These are phyloP conservation scores for Colletotrichum cordylinicola DNA, from an alignment of 2,329 filamentous ascomycete species.

Conservation along the genomic window DNA sequence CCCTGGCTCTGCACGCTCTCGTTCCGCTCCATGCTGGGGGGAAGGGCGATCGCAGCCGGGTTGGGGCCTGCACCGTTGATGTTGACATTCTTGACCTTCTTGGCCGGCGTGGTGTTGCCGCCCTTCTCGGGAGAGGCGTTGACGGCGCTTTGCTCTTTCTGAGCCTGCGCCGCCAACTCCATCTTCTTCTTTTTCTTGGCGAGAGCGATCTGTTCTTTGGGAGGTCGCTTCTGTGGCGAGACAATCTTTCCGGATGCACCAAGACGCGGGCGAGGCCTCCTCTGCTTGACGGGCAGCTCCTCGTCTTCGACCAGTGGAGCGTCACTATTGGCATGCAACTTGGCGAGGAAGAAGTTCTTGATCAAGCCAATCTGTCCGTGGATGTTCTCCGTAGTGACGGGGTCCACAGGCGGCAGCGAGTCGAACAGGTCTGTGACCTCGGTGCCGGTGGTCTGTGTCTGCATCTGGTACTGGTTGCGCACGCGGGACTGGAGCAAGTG, in stretches of 20 bases:
- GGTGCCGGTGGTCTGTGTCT: constrained; percentile 66
- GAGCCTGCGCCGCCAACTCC: constrained; percentile 59
- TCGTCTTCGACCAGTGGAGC: constrained; percentile 86
- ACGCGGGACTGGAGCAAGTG: constrained; percentile 94
- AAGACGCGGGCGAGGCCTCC: constrained; percentile 71
- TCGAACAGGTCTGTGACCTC: constrained; percentile 66
- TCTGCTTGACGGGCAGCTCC: constrained; percentile 91
- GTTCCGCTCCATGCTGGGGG: constrained; percentile 61
- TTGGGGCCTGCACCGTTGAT: constrained; percentile 43
- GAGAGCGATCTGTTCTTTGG: constrained; percentile 81
- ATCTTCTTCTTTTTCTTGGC: constrained; percentile 89
- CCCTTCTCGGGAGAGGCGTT: constrained; percentile 40
- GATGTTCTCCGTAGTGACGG: constrained; percentile 81
- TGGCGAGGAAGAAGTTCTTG: constrained; percentile 89
- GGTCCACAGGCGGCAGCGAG: constrained; percentile 71
- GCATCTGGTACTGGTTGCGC: constrained; percentile 81
- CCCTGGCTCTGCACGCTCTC: constrained; percentile 64
- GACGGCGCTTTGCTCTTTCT: constrained; percentile 46
- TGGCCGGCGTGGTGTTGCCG: constrained; percentile 48
- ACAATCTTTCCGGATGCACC: constrained; percentile 84
- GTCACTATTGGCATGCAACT: constrained; percentile 80
- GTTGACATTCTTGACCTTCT: constrained; percentile 55
- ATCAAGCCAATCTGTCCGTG: constrained; percentile 84
- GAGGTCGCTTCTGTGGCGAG: constrained; percentile 80
- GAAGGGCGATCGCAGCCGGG: constrained; percentile 43